A percentile compares a stretch with the other conserved stretches of the same genome.
phyloP scores from a whole-genome alignment of 139 green algal genomes.

The Chlorella sp. region DNA sequence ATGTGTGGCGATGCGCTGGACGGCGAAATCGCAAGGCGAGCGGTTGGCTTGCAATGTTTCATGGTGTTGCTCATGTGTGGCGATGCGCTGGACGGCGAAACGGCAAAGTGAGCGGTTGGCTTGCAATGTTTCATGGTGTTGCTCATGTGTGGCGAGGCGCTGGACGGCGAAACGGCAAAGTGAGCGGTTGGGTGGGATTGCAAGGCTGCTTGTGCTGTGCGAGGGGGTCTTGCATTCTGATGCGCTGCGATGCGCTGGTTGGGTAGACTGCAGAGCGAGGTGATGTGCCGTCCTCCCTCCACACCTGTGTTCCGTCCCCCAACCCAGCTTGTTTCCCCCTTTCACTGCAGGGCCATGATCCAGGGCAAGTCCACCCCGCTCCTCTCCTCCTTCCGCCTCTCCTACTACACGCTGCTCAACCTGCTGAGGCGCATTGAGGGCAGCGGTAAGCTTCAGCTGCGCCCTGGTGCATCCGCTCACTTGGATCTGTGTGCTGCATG shows the following conservation, averaged over 20 bases:
- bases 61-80: slow-evolving; percentile 92
- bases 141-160: too few species aligned
- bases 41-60: neutral
- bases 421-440: slow-evolving; percentile 83
- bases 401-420: slow-evolving; percentile 96
- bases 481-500: neutral
- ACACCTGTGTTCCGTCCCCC: neutral
- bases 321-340: neutral
- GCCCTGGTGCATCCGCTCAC: neutral
- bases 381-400: slow-evolving; percentile 82
- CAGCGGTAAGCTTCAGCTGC: slow-evolving; percentile 38
- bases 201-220: neutral
- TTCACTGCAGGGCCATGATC: slow-evolving; percentile 51
- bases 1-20: slow-evolving; percentile 81
- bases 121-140: too few species aligned
- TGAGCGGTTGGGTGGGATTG: neutral
- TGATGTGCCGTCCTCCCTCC: neutral
- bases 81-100: slow-evolving; percentile 61
- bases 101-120: slow-evolving; percentile 23
- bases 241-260: neutral
- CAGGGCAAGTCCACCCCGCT: slow-evolving; percentile 73
- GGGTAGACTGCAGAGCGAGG: neutral
- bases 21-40: slow-evolving; percentile 40
- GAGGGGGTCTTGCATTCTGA: neutral
- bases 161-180: slow-evolving; percentile 48